Percentiles rank a stretch among this genome's conserved stretches.
Evolutionary conservation across 2,329 filamentous ascomycete species (phyloP).

Genomic region (Blastomyces percursus): DNA sequence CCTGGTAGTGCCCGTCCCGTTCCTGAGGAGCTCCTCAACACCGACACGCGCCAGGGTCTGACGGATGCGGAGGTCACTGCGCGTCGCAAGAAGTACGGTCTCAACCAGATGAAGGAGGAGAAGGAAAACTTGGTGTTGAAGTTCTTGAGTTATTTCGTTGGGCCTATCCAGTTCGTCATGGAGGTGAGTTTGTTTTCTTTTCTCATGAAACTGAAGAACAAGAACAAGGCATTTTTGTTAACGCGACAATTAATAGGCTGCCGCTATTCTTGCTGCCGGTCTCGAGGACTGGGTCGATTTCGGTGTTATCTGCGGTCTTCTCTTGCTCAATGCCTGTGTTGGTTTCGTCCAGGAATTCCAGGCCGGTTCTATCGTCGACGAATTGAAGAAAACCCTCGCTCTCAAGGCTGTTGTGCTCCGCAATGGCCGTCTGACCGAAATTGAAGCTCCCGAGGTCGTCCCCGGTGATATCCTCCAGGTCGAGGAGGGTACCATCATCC

Average conservation of each 20-base stretch:
- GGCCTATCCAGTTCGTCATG: constrained; percentile 91
- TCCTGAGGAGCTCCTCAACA: constrained; percentile 66
- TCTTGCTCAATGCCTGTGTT: constrained; percentile 73
- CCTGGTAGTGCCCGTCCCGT: constrained; percentile 47
- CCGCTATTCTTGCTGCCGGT: constrained; percentile 70
- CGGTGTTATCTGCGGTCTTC: constrained; percentile 74
- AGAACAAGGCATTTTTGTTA: too few relatives aligned
- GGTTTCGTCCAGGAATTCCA: constrained; percentile 86
- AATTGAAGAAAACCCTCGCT: constrained; percentile 81
- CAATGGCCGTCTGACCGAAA: constrained; percentile 64
- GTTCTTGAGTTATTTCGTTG: constrained; percentile 71
- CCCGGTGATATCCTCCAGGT: constrained; percentile 83
- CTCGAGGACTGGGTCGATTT: constrained; percentile 87
- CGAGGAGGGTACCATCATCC: constrained; percentile 84
- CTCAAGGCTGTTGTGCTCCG: constrained; percentile 80
- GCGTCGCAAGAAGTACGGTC: constrained; percentile 60
- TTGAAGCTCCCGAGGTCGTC: constrained; percentile 74
- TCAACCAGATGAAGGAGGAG: constrained; percentile 87
- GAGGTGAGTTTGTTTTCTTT: constrained; percentile 44
- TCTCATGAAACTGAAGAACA: too few relatives aligned
- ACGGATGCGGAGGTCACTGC: constrained; percentile 56
- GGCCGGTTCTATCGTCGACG: constrained; percentile 80
- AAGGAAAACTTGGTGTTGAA: constrained; percentile 76
- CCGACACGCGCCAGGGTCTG: constrained; percentile 61
- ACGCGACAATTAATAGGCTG: constrained; percentile 39